phyloP scores from a whole-genome alignment of 1,284 basidiomycete species.

The Stygiomarasmius scandens region DNA sequence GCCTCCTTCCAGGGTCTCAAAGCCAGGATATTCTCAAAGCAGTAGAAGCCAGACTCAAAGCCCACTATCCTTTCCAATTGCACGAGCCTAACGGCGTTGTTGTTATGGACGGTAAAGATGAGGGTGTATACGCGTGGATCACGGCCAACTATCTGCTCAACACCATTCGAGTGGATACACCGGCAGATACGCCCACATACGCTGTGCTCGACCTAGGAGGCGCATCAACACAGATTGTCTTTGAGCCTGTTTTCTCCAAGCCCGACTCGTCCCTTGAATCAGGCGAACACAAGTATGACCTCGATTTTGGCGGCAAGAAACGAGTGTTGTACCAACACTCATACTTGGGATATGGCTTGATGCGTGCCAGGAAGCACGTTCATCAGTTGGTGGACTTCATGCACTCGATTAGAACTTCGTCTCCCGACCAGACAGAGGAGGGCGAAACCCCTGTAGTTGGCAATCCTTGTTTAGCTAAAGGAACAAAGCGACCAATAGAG shows the following conservation, averaged over 20 bases:
- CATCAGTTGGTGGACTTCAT: slow-evolving; percentile 92
- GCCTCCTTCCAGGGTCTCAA: slow-evolving; percentile 72
- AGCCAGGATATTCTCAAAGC: slow-evolving; percentile 79
- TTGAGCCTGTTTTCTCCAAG: slow-evolving; percentile 76
- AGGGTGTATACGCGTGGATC: slow-evolving; percentile 98
- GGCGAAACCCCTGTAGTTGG: slow-evolving; percentile 20
- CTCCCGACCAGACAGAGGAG: neutral
- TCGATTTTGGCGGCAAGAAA: slow-evolving; percentile 73
- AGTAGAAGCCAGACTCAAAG: slow-evolving; percentile 67
- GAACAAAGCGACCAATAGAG: slow-evolving; percentile 66
- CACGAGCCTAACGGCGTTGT: slow-evolving; percentile 67
- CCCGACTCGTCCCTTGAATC: slow-evolving; percentile 62
- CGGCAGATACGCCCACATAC: slow-evolving; percentile 61
- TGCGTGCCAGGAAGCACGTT: slow-evolving; percentile 85
- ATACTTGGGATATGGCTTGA: slow-evolving; percentile 95
- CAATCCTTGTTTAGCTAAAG: slow-evolving; percentile 84
- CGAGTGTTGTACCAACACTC: slow-evolving; percentile 92
- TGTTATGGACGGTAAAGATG: slow-evolving; percentile 97
- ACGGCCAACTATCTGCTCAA: slow-evolving; percentile 93
- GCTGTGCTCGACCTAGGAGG: slow-evolving; percentile 97
- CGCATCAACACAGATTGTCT: slow-evolving; percentile 97
- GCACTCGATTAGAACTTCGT: slow-evolving; percentile 47
- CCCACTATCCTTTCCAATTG: slow-evolving; percentile 77
- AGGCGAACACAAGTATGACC: slow-evolving; percentile 93
- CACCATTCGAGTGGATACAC: slow-evolving; percentile 67